These are phyloP conservation scores for Triadica sebifera DNA, from an alignment of 345 rosid genomes.

Conservation along the genomic window DNA sequence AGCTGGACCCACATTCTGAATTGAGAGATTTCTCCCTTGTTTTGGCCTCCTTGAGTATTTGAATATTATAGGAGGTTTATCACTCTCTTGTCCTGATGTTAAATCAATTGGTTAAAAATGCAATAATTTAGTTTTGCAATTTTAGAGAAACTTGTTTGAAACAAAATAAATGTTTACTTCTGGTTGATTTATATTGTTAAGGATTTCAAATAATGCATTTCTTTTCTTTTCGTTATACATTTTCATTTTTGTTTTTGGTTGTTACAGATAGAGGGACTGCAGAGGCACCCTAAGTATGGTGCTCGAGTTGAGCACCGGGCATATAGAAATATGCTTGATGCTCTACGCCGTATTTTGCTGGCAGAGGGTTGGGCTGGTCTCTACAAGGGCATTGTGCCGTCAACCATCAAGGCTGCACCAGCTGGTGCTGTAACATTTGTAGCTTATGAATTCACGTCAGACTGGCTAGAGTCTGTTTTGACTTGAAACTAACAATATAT, in stretches of 20 bases:
- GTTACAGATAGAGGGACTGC: constrained; percentile 81
- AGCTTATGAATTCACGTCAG: constrained; percentile 69
- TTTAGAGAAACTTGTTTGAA: too few species aligned
- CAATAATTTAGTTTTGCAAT: too few species aligned
- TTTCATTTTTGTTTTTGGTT: neutral
- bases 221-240: too few species aligned
- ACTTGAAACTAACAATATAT: constrained; percentile 36
- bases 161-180: too few species aligned
- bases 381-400: constrained; percentile 89
- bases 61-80: too few species aligned
- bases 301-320: constrained; percentile 70
- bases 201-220: too few species aligned
- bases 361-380: constrained; percentile 88
- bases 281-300: constrained; percentile 84
- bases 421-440: constrained; percentile 97
- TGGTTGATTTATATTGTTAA: too few species aligned
- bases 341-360: constrained; percentile 49
- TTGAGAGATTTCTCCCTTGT: too few species aligned
- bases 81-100: too few species aligned
- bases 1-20: too few species aligned
- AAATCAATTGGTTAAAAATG: too few species aligned
- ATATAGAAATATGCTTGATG: constrained; percentile 82
- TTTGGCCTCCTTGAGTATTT: too few species aligned
- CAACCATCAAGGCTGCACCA: constrained; percentile 96
- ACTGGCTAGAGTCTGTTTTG: constrained; percentile 74